phyloP scores from a whole-genome alignment of 139 green algal genomes.

The Medakamo hakoo region DNA sequence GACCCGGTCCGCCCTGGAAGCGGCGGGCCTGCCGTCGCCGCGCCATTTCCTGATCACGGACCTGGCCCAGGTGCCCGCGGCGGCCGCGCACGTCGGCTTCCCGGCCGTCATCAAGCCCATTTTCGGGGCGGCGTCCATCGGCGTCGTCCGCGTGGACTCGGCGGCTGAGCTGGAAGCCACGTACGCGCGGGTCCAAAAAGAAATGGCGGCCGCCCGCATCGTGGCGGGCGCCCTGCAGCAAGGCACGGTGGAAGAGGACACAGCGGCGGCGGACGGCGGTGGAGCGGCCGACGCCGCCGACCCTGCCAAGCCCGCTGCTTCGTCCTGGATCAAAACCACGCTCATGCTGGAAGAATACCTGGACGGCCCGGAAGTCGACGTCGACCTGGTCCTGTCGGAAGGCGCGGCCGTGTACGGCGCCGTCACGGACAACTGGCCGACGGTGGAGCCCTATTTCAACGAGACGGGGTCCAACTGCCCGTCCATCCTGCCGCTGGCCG shows the following conservation, averaged over 20 bases:
- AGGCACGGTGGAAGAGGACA: conserved; percentile 18
- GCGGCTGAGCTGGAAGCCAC: conserved; percentile 31
- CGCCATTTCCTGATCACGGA: conserved; percentile 37
- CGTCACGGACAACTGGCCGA: conserved; percentile 67
- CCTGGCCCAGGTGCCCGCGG: conserved; percentile 28
- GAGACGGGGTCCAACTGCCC: conserved; percentile 81
- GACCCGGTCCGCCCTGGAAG: conserved; percentile 36
- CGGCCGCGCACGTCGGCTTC: conserved; percentile 45
- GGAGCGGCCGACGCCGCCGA: conserved; percentile 11
- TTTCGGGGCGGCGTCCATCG: conserved; percentile 66
- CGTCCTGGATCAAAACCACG: conserved; percentile 48
- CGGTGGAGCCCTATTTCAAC: conserved; percentile 86
- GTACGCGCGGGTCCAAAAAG: conserved; percentile 13
- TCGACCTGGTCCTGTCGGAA: conserved; percentile 69
- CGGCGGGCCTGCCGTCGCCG: conserved; percentile 55
- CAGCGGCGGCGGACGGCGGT: conserved; percentile 17
- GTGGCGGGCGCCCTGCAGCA: conserved; percentile 56
- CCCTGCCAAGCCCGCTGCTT: conserved; percentile 19
- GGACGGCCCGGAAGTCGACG: conserved; percentile 66
- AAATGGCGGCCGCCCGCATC: conserved; percentile 29
- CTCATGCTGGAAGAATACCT: conserved; percentile 87
- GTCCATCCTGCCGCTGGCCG: conserved; percentile 45
- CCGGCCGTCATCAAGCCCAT: conserved; percentile 82
- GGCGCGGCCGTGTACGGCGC: conserved; percentile 60
- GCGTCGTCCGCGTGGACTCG: conserved; percentile 64